These are phyloP conservation scores for Brasilioporus rufonigricans DNA, from an alignment of 768 basidiomycete genomes.

Conservation along the genomic window DNA sequence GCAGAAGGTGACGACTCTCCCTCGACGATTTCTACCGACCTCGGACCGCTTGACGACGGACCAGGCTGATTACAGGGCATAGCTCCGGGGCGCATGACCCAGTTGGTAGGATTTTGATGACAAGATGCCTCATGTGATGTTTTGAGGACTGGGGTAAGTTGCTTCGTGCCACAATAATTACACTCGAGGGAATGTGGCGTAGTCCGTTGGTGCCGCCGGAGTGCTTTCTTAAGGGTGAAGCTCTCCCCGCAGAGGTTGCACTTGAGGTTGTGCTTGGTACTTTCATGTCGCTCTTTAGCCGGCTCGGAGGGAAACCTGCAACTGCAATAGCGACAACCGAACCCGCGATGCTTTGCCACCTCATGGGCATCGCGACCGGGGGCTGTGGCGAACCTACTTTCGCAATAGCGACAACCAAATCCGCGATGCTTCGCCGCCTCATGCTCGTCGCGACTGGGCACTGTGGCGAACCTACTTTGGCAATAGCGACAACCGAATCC, in stretches of 20 bases:
- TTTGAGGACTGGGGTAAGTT: background rate
- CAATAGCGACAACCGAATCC: conserved; percentile 12
- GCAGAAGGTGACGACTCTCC: background rate
- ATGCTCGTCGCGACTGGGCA: too few relatives aligned
- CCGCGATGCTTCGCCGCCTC: background rate
- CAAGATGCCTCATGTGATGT: conserved; percentile 8
- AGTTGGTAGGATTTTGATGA: background rate
- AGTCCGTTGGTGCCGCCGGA: background rate
- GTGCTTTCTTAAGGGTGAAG: background rate
- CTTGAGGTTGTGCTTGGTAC: conserved; percentile 4
- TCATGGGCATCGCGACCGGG: too few relatives aligned
- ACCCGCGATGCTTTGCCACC: background rate
- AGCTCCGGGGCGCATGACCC: background rate
- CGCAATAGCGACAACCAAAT: conserved; percentile 14
- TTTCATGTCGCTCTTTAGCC: conserved; percentile 6
- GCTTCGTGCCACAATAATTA: too few relatives aligned
- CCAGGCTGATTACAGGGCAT: background rate
- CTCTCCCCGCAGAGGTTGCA: background rate
- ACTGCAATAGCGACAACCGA: conserved; percentile 11
- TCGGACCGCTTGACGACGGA: background rate
- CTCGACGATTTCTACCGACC: background rate
- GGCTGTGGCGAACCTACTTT: too few relatives aligned
- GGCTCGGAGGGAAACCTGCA: conserved; percentile 2
- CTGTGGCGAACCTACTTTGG: too few relatives aligned
- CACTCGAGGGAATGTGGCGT: too few relatives aligned